Base-by-base conservation (phyloP, 2,329 filamentous ascomycete genomes). In the Ophioceras dolichostomum region DNA sequence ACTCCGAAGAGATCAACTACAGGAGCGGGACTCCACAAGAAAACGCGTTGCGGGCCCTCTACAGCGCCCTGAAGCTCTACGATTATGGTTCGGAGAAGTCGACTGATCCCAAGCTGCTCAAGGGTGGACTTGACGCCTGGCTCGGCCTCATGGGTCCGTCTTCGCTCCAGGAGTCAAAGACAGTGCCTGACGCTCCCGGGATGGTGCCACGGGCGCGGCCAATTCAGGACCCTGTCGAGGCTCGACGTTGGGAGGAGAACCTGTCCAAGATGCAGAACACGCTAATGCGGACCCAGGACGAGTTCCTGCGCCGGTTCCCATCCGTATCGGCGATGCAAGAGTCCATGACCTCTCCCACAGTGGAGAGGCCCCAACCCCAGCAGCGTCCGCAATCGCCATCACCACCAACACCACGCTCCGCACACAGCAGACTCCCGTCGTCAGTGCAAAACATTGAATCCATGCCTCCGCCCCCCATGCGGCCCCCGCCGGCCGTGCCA, bases 51-150 rank as follows among this genome's bases (percentile, higher is more conserved):
- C 67, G 78, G 45, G 78, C 78, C 13, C 64, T 98, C 10, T 77
- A 82, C 50, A 79, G 86, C 43, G 87, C 89, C 1, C 63, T 98
- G 4, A 77, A 79, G 37, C 79, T 91, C 40, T 93, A 88, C 57
- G 94, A 88, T 46, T 83, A 81, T 40, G 14, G 37, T 32, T 4
- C 43, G 39, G 27, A 42, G 32, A 12, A 24, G 17, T 39, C 47
- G 21, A 42, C 29, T 19, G 68, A 76, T 19, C 69, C 73, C 3
- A 83, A 86, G 39, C 66, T 98, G 22, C 64, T 98, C 2, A 65
- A 73, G 37, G 91, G 91, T 14, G 91, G 91, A 0, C 57, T 98
- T 10, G 76, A 88, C 47, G 83, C 86, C 4, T 98, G 91, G 91
- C 62, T 77, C 14, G 80, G 91, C 49, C 59, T 91, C n/a, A 68